phyloP scores from a whole-genome alignment of 345 rosid species.

The Hypericum perforatum region DNA sequence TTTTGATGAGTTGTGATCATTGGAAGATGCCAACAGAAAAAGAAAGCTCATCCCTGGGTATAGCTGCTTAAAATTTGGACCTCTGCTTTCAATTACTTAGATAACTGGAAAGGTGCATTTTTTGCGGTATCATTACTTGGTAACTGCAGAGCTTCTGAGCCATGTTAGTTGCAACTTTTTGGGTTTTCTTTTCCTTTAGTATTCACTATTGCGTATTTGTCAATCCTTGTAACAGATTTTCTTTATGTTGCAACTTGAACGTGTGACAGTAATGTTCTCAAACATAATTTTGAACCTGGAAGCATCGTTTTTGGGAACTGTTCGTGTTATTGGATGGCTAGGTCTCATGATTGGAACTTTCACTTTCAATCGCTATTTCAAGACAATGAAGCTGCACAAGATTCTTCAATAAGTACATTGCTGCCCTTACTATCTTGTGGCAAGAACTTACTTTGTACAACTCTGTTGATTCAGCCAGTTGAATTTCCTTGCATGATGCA shows the following conservation, averaged over 20 bases:
- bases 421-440: neutral
- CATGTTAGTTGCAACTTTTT: neutral
- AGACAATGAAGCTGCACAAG: constrained; percentile 61
- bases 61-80: no score
- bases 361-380: constrained; percentile 57
- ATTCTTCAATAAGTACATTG: constrained; percentile 56
- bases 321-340: constrained; percentile 83
- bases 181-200: neutral
- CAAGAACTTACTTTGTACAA: neutral
- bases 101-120: no score
- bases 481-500: constrained; percentile 26
- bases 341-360: constrained; percentile 68
- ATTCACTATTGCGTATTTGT: neutral
- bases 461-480: constrained; percentile 1
- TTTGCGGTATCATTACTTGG: no score
- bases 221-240: constrained; percentile 14
- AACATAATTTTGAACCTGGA: constrained; percentile 77
- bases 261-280: constrained; percentile 77
- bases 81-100: no score
- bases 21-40: no score
- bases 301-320: constrained; percentile 76
- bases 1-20: no score
- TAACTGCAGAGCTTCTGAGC: neutral
- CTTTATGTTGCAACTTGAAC: constrained; percentile 13
- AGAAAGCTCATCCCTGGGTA: no score